Evolutionary conservation across 2,329 filamentous ascomycete genomes (phyloP).

Genomic region (Metarhizium anisopliae): DNA sequence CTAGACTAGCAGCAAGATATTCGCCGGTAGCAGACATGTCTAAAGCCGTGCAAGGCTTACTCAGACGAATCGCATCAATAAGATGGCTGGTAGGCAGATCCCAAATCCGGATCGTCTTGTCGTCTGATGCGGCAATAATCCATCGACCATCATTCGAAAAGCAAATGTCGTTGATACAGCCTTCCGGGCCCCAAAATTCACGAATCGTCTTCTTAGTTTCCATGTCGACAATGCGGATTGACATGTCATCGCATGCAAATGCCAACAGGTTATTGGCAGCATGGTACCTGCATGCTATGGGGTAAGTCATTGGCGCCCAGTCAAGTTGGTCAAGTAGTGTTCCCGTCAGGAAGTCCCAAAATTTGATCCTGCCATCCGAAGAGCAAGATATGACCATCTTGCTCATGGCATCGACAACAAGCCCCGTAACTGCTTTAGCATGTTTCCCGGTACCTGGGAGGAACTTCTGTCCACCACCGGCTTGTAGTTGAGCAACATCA

Average conservation of each 20-base stretch:
- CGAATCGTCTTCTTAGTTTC: conserved; percentile 85
- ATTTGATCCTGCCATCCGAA: conserved; percentile 87
- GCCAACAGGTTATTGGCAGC: conserved; percentile 76
- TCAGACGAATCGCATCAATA: conserved; percentile 80
- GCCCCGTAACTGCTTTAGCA: conserved; percentile 71
- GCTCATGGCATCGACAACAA: conserved; percentile 85
- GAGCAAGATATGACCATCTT: conserved; percentile 78
- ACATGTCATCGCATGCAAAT: conserved; percentile 80
- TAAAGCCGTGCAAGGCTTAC: conserved; percentile 70
- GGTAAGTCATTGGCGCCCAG: conserved; percentile 66
- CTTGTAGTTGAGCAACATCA: conserved; percentile 45
- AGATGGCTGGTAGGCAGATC: conserved; percentile 92
- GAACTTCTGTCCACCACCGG: conserved; percentile 33
- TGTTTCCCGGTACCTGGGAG: conserved; percentile 60
- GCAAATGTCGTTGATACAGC: conserved; percentile 67
- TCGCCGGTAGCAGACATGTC: conserved; percentile 87
- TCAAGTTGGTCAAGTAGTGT: conserved; percentile 71
- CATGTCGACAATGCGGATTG: conserved; percentile 81
- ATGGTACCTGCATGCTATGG: conserved; percentile 74
- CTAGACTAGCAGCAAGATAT: conserved; percentile 82
- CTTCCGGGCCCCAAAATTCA: conserved; percentile 79
- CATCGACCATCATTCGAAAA: conserved; percentile 93
- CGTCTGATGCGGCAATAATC: conserved; percentile 81
- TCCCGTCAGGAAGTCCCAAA: conserved; percentile 92
- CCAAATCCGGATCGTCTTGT: conserved; percentile 78